A percentile compares a stretch with the other conserved stretches of the same genome.
These are phyloP conservation scores for Yamadazyma scolyti DNA, from an alignment of 805 yeast species.

Conservation along the genomic window DNA sequence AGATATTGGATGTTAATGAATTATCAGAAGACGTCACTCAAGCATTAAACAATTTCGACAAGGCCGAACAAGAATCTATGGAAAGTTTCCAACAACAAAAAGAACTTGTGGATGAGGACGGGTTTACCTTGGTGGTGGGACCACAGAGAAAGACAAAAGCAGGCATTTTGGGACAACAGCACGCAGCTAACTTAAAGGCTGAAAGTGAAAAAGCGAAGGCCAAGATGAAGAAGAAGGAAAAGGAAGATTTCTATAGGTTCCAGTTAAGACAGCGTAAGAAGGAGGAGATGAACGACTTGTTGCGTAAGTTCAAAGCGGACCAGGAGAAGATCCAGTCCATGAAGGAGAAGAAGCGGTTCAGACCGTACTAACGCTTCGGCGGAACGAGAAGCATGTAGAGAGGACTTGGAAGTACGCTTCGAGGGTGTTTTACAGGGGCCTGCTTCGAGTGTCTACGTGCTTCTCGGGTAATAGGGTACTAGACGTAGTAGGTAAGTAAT, in stretches of 20 bases:
- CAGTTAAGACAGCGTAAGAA: conserved; percentile 94
- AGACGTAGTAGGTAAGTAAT: no score
- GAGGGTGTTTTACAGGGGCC: no score
- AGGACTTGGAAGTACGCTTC: no score
- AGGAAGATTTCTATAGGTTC: conserved; percentile 91
- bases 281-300: conserved; percentile 82
- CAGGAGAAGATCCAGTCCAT: conserved; percentile 78
- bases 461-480: no score
- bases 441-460: no score
- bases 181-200: conserved; percentile 30
- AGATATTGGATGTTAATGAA: conserved; percentile 45
- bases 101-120: conserved; percentile 82
- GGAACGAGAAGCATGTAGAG: no score
- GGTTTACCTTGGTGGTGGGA: conserved; percentile 88
- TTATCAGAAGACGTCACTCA: conserved; percentile 56
- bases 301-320: conserved; percentile 82
- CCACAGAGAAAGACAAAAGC: conserved; percentile 78
- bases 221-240: conserved; percentile 68
- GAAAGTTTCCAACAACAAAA: conserved; percentile 54
- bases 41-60: conserved; percentile 64
- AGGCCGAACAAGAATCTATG: conserved; percentile 60
- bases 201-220: conserved; percentile 36
- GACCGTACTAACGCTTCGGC: conserved; percentile 65
- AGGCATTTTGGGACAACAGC: conserved; percentile 59
- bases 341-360: conserved; percentile 78